Evolutionary conservation across 768 basidiomycete species (phyloP).

Genomic region (Lyophyllum semitale): DNA sequence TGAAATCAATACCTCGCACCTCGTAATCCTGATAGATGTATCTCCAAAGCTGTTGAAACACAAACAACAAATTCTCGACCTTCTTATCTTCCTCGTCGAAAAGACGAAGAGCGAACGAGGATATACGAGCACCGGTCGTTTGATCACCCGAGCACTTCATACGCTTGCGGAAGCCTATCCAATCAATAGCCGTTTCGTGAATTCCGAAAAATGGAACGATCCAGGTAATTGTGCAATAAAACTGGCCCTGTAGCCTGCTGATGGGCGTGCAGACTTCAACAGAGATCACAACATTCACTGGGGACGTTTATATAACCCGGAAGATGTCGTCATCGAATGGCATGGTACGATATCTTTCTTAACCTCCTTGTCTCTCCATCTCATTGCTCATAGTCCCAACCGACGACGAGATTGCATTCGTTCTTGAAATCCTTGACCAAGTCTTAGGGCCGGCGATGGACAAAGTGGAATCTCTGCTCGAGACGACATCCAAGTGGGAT

Average conservation of each 20-base stretch:
- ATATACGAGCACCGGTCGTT: conserved; percentile 75
- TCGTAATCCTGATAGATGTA: conserved; percentile 1
- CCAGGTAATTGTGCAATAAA: conserved; percentile 50
- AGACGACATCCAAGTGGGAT: conserved; percentile 60
- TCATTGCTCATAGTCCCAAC: conserved; percentile 49
- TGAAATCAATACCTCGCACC: not conserved
- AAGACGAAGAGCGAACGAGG: conserved; percentile 88
- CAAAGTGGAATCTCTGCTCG: conserved; percentile 65
- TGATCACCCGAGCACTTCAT: conserved; percentile 75
- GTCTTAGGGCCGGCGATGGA: conserved; percentile 68
- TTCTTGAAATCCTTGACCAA: conserved; percentile 72
- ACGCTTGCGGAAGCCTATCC: conserved; percentile 79
- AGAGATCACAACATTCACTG: conserved; percentile 66
- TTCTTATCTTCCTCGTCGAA: conserved; percentile 69
- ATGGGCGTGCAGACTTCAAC: conserved; percentile 53
- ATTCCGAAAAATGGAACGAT: conserved; percentile 77
- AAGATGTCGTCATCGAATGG: conserved; percentile 87
- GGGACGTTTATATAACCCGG: conserved; percentile 77
- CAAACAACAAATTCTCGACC: conserved; percentile 60
- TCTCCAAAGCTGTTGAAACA: conserved; percentile 63
- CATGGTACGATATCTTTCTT: conserved; percentile 54
- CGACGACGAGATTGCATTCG: conserved; percentile 73
- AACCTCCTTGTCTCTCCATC: not conserved
- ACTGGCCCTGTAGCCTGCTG: conserved; percentile 11
- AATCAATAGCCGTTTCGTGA: conserved; percentile 77